Conservation (phyloP, 805 yeast genomes). For the Zygosaccharomyces rouxii region DNA sequence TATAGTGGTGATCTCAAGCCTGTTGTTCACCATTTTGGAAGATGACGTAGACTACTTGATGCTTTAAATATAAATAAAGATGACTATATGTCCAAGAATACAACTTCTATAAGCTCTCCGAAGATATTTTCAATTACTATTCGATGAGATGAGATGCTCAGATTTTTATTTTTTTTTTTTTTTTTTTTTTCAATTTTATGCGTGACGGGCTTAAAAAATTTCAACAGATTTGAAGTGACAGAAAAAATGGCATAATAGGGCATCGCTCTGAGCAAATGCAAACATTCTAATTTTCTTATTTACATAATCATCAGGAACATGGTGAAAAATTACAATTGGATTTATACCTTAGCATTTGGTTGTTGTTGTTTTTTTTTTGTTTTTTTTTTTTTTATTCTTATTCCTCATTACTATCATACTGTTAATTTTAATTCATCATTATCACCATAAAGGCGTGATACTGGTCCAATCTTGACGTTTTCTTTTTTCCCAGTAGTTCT, state of each 20-base stretch:
- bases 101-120: background rate
- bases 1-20: conserved; percentile 33
- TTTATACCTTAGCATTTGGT: background rate
- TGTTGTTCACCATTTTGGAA: conserved; percentile 24
- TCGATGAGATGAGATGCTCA: background rate
- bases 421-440: background rate
- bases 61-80: background rate
- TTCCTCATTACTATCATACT: background rate
- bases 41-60: background rate
- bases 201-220: background rate
- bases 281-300: background rate
- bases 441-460: conserved; percentile 53
- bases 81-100: background rate
- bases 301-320: background rate
- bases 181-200: background rate
- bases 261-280: background rate
- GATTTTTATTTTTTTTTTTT: background rate
- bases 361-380: background rate
- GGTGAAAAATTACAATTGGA: background rate
- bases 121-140: background rate
- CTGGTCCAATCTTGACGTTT: conserved; percentile 57
- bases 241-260: background rate
- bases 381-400: background rate
- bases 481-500: conserved; percentile 78
- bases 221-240: background rate